These are phyloP conservation scores for Claviceps lovelessii DNA, from an alignment of 2,329 filamentous ascomycete species.

Conservation along the genomic window DNA sequence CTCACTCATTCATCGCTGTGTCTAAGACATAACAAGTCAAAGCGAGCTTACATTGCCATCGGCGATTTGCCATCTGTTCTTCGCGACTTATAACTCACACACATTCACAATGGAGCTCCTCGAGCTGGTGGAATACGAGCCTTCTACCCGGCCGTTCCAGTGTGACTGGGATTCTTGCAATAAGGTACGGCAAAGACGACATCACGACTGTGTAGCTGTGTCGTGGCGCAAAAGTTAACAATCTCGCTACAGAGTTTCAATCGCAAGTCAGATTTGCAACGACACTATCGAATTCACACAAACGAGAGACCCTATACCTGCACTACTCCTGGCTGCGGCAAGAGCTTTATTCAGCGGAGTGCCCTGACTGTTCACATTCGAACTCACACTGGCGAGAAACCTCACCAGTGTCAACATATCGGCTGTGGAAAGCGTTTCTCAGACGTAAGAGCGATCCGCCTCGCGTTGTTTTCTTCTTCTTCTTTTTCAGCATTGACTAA, in stretches of 20 bases:
- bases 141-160: slow-evolving; percentile 46
- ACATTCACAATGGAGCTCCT: slow-evolving; percentile 41
- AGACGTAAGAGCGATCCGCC: slow-evolving; percentile 37
- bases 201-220: too few species aligned
- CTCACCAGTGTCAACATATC: slow-evolving; percentile 50
- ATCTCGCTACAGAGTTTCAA: slow-evolving; percentile 45
- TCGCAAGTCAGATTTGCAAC: slow-evolving; percentile 55
- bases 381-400: slow-evolving; percentile 59
- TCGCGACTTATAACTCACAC: not conserved
- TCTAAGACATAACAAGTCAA: not conserved
- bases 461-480: not conserved
- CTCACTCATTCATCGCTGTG: not conserved
- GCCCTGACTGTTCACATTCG: slow-evolving; percentile 57
- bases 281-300: slow-evolving; percentile 58
- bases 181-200: slow-evolving; percentile 33
- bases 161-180: slow-evolving; percentile 49
- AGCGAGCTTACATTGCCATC: not conserved
- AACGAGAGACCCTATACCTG: slow-evolving; percentile 56
- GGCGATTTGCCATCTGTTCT: not conserved
- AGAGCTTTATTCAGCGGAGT: slow-evolving; percentile 58
- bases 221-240: not conserved
- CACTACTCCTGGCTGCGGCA: slow-evolving; percentile 44
- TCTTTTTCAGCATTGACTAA: not conserved
- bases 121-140: slow-evolving; percentile 51
- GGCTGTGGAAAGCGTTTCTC: slow-evolving; percentile 57